Percentiles rank a stretch among this genome's conserved stretches.
phyloP scores from a whole-genome alignment of 1,139 yeast species.

The Suhomyces chickasaworum region DNA sequence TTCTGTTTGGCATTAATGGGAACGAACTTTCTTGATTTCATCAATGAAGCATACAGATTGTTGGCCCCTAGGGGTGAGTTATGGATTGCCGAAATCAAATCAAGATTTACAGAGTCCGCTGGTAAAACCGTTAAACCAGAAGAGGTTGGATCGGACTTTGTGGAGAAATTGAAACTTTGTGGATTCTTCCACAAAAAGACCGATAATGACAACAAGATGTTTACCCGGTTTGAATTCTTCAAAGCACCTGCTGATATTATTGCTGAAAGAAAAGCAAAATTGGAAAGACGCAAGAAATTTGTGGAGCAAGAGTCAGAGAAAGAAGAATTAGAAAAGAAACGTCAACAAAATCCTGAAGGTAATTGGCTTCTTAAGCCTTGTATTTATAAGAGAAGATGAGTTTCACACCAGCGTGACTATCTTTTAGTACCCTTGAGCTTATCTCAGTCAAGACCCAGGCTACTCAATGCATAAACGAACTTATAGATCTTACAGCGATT shows the following conservation, averaged over 20 bases:
- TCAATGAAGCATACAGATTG: constrained; percentile 84
- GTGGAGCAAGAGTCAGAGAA: constrained; percentile 68
- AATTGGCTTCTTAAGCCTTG: constrained; percentile 93
- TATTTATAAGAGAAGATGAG: constrained; percentile 83
- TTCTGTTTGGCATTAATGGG: constrained; percentile 97
- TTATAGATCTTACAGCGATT: background rate
- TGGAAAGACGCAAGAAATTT: constrained; percentile 67
- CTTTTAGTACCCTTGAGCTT: background rate
- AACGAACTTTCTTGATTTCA: constrained; percentile 88
- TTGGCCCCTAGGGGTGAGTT: constrained; percentile 89
- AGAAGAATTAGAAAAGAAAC: constrained; percentile 56
- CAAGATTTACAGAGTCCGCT: constrained; percentile 68
- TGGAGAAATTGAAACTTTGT: constrained; percentile 67
- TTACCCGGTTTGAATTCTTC: constrained; percentile 89
- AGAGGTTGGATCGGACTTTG: constrained; percentile 71
- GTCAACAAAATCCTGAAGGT: constrained; percentile 70
- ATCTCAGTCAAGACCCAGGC: background rate
- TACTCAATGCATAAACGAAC: constrained; percentile 1
- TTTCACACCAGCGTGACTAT: background rate
- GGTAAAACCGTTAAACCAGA: constrained; percentile 28
- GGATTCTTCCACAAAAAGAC: constrained; percentile 90
- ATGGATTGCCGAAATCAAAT: constrained; percentile 97
- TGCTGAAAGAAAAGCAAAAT: constrained; percentile 63
- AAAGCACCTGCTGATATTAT: constrained; percentile 76
- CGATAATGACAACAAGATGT: constrained; percentile 89